Percentiles rank a stretch among this genome's conserved stretches.
phyloP scores from a whole-genome alignment of 192 early-diverging fungal genomes.

The Rhizoclosmatium sp. region DNA sequence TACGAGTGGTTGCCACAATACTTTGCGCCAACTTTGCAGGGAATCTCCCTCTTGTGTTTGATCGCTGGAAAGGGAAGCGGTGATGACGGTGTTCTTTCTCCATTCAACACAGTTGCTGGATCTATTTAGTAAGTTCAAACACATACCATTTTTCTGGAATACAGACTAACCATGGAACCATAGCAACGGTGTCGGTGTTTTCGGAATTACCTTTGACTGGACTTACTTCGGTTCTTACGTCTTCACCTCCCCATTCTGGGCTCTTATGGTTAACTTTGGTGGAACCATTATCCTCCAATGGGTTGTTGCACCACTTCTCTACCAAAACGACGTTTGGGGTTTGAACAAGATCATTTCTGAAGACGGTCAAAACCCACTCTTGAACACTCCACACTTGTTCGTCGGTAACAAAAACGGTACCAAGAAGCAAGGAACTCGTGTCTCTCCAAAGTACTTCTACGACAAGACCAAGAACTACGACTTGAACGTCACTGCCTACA shows the following conservation, averaged over 20 bases:
- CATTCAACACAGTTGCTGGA: constrained; percentile 17
- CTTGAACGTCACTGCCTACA: constrained; percentile 39
- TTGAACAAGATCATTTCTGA: constrained; percentile 12
- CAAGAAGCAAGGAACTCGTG: constrained; percentile 4
- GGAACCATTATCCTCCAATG: constrained; percentile 23
- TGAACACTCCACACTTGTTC: constrained; percentile 22
- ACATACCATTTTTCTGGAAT: too few relatives aligned
- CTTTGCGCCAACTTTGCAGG: constrained; percentile 7
- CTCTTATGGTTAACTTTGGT: not conserved
- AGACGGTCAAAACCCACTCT: constrained; percentile 14
- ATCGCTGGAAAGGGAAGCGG: constrained; percentile 1
- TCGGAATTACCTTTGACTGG: too few relatives aligned
- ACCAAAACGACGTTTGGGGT: not conserved
- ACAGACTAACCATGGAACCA: too few relatives aligned
- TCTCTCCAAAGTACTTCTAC: constrained; percentile 29
- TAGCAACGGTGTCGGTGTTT: too few relatives aligned
- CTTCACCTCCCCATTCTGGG: constrained; percentile 34
- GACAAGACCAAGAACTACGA: constrained; percentile 23
- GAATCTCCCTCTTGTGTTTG: constrained; percentile 27
- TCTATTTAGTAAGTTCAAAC: too few relatives aligned
- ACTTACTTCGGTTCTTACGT: too few relatives aligned
- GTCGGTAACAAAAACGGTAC: constrained; percentile 11
- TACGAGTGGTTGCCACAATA: constrained; percentile 28
- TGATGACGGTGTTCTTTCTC: not conserved
- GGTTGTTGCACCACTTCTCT: constrained; percentile 8